Conservation (phyloP, 768 basidiomycete species). For the Nevesoporus exiguus region DNA sequence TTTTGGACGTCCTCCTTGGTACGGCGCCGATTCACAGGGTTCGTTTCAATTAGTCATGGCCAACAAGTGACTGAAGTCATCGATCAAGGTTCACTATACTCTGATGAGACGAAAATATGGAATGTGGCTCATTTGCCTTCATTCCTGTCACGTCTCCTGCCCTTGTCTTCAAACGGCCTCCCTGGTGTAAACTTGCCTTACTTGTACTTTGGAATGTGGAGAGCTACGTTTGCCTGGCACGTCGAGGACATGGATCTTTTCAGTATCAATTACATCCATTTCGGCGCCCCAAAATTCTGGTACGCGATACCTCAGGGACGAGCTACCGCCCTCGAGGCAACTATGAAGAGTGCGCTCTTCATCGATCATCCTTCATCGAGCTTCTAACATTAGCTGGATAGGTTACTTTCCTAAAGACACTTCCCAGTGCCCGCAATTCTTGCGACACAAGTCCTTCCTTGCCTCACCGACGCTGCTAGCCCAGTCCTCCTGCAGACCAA, state of each 20-base stretch:
- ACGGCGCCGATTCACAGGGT: conserved; percentile 96
- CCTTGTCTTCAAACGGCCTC: conserved; percentile 61
- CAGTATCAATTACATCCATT: conserved; percentile 98
- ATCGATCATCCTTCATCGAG: not conserved
- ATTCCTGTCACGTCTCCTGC: conserved; percentile 75
- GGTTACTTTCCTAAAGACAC: conserved; percentile 90
- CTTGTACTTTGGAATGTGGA: conserved; percentile 99
- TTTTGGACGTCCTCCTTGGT: conserved; percentile 90
- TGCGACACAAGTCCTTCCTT: conserved; percentile 94
- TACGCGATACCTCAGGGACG: conserved; percentile 91
- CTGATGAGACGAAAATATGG: conserved; percentile 78
- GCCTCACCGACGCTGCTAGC: conserved; percentile 84
- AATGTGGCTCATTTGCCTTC: conserved; percentile 93
- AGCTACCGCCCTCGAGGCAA: conserved; percentile 77
- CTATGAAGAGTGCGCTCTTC: conserved; percentile 69
- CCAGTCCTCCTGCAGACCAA: conserved; percentile 76
- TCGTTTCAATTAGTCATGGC: conserved; percentile 20
- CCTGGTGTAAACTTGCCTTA: conserved; percentile 98
- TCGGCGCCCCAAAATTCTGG: conserved; percentile 97
- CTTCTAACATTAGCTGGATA: conserved; percentile 28
- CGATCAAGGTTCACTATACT: conserved; percentile 59
- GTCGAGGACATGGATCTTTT: conserved; percentile 99
- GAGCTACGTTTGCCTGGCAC: conserved; percentile 98
- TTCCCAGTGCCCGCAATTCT: conserved; percentile 84
- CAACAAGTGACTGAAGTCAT: not conserved